Conservation (phyloP, 1,139 yeast genomes). For the Hyphopichia khmerensis region DNA sequence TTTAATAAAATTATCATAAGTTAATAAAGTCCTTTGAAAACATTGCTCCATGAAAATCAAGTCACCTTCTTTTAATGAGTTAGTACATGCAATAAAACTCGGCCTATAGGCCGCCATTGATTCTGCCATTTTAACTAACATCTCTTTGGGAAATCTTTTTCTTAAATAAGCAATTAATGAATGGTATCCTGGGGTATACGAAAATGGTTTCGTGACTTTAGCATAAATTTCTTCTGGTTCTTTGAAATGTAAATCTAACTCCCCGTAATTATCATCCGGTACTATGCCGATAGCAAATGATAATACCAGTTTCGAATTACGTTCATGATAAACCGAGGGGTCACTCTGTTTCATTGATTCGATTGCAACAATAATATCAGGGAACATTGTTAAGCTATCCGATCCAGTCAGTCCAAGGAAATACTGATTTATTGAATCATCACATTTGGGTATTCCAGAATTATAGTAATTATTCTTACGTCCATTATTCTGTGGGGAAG, state of each 20-base stretch:
- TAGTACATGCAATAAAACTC: conserved; percentile 88
- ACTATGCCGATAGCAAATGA: conserved; percentile 56
- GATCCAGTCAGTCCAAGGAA: conserved; percentile 49
- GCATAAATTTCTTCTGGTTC: conserved; percentile 84
- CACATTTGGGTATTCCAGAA: conserved; percentile 29
- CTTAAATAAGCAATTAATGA: conserved; percentile 72
- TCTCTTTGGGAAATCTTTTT: conserved; percentile 64
- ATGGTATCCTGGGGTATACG: conserved; percentile 91
- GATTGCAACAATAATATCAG: conserved; percentile 54
- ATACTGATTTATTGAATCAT: conserved; percentile 57
- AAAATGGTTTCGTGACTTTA: conserved; percentile 69
- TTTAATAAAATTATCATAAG: conserved; percentile 80
- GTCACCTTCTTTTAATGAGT: conserved; percentile 85
- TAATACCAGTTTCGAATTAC: conserved; percentile 43
- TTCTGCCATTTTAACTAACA: conserved; percentile 80
- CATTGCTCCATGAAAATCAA: conserved; percentile 94
- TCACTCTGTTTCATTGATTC: conserved; percentile 41
- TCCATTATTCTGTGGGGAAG: conserved; percentile 10
- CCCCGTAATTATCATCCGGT: conserved; percentile 28
- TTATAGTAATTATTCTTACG: conserved; percentile 5
- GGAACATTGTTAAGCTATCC: conserved; percentile 40
- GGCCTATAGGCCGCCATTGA: conserved; percentile 91
- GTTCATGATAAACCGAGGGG: conserved; percentile 40
- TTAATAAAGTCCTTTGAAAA: conserved; percentile 85
- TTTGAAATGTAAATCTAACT: conserved; percentile 31